Base-by-base conservation (phyloP, 345 rosid species). In the Corymbia maculata region DNA sequence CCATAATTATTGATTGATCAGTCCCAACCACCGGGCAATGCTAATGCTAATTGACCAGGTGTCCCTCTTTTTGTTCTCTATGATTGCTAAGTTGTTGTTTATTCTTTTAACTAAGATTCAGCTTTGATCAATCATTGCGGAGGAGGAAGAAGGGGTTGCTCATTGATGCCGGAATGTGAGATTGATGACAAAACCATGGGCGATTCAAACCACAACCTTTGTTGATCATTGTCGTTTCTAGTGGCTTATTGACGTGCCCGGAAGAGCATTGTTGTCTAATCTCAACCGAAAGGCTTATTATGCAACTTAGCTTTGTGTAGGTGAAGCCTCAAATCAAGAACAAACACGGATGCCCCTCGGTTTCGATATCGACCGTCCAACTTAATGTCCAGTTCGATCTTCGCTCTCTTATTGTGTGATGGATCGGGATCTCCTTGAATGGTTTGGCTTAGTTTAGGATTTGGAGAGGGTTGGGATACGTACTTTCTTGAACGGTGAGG, bases 181-280 rank as follows among this genome's bases (percentile, higher is more conserved):
- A 9, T 2, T 5, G 47, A 42, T 75, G 49, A 19, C 49, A 75
- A 75, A 75, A 75, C 84, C 84, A 42, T 4, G 84, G 84, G 84
- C 84, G 49, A 42, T n/a, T 44, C 84, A 42, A 44, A 0, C 49
- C 49, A 0, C 84, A 1, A 75, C 28, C 1, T 36, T 19, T 0
- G 49, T 45, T 10, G 49, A 75, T 19, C 11, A 5, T 1, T 3
- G 84, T 75, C 84, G 84, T 21, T 75, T 42, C 84, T 21, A 12
- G 49, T 9, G 47, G 17, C 22, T 36, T 32, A 32, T 42, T 42
- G 49, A 42, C 19, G 84, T 42, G 0, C 84, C 28, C 8, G 10
- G 75, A 64, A 1, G 30, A n/a, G 36, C 36, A n/a, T 64, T 7
- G 7, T 64, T n/a, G 75, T 64, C 75, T 64, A 64, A 64, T 64